A percentile compares a stretch with the other conserved stretches of the same genome.
phyloP scores from a whole-genome alignment of 139 green algal species.

The Zygnema circumcarinatum region DNA sequence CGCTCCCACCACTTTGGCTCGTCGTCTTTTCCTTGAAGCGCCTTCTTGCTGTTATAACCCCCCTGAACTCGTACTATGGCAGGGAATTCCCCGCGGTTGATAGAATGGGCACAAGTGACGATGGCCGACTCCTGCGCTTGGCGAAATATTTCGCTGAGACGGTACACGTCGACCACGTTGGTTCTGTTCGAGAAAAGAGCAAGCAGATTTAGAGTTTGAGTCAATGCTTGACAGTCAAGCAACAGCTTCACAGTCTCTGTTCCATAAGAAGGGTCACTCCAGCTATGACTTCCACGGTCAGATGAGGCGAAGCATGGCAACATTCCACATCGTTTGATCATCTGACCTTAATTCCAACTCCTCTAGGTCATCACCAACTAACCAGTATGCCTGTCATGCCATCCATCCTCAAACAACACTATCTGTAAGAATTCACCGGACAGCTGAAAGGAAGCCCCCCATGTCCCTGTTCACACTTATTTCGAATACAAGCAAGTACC shows the following conservation, averaged over 20 bases:
- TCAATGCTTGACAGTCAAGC: too few relatives aligned
- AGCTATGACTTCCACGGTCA: not conserved
- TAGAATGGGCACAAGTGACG: constrained; percentile 71
- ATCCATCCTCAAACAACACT: not conserved
- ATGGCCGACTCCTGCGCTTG: constrained; percentile 73
- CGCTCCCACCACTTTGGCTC: not conserved
- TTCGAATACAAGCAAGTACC: too few relatives aligned
- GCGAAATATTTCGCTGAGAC: constrained; percentile 79
- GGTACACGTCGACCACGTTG: constrained; percentile 59
- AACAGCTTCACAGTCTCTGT: too few relatives aligned
- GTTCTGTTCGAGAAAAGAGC: constrained; percentile 15
- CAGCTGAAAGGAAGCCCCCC: too few relatives aligned
- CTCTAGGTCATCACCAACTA: too few relatives aligned
- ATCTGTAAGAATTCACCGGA: too few relatives aligned
- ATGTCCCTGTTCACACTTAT: too few relatives aligned
- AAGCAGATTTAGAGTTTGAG: too few relatives aligned
- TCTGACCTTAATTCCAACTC: too few relatives aligned
- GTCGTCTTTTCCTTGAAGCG: not conserved
- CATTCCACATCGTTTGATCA: too few relatives aligned
- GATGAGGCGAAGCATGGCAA: not conserved
- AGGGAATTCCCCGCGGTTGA: constrained; percentile 64
- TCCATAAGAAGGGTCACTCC: not conserved
- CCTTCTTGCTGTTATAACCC: not conserved
- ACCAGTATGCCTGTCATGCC: not conserved
- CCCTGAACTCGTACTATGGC: not conserved